Evolutionary conservation across 306 rosid genomes (phyloP).

Genomic region (peach (Prunus persica)): DNA sequence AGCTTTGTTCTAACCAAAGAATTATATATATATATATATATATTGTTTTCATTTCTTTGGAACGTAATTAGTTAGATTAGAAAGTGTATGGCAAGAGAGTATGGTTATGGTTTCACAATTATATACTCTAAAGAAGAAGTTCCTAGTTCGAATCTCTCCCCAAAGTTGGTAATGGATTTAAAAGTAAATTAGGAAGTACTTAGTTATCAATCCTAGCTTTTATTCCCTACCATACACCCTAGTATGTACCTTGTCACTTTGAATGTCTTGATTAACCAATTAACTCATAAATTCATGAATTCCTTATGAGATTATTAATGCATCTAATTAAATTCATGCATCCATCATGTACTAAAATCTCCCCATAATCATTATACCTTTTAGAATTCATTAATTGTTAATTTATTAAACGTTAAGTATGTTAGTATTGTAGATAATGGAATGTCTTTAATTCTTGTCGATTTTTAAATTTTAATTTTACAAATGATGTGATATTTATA

Average conservation of each 20-base stretch:
- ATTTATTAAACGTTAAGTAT: not conserved
- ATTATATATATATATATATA: too few species aligned
- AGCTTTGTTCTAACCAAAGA: too few species aligned
- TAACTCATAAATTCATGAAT: not conserved
- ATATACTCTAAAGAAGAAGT: not conserved
- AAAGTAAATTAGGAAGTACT: not conserved
- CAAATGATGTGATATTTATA: too few species aligned
- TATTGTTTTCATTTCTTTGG: not conserved
- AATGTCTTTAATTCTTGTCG: not conserved
- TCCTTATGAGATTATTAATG: not conserved
- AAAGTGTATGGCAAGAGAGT: not conserved
- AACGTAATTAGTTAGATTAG: not conserved
- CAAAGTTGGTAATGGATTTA: not conserved
- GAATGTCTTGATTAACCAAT: not conserved
- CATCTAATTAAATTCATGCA: conserved; percentile 1
- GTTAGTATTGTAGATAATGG: not conserved
- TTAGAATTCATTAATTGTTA: not conserved
- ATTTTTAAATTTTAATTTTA: too few species aligned
- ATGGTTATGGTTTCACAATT: too few species aligned
- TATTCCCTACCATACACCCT: not conserved
- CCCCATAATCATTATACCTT: not conserved
- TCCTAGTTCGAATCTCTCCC: not conserved
- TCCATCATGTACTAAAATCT: conserved; percentile 4
- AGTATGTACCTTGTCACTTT: not conserved
- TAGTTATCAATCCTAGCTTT: conserved; percentile 11